These are phyloP conservation scores for Chiua virens DNA, from an alignment of 768 basidiomycete genomes.

Conservation along the genomic window DNA sequence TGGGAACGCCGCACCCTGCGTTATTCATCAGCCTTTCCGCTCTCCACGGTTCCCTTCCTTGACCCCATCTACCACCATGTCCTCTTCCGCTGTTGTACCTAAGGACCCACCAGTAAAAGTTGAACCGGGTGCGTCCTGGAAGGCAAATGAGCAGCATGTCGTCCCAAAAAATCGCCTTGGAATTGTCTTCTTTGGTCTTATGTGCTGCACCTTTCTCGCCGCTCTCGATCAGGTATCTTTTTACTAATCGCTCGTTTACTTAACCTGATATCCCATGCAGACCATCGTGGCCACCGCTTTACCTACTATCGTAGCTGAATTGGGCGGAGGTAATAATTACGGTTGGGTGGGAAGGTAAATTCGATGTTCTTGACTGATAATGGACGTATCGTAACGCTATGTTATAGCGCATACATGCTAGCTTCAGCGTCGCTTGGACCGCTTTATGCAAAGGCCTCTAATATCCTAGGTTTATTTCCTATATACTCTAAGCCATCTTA, in stretches of 20 bases:
- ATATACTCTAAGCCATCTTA: not conserved
- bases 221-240: constrained; percentile 46
- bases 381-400: not conserved
- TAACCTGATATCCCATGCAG: constrained; percentile 18
- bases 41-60: not conserved
- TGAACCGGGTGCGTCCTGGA: constrained; percentile 38
- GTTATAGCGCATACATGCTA: constrained; percentile 50
- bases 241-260: not conserved
- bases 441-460: constrained; percentile 48
- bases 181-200: constrained; percentile 45
- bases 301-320: constrained; percentile 47
- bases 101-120: constrained; percentile 3
- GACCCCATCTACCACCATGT: constrained; percentile 1
- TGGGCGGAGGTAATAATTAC: constrained; percentile 46
- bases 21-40: not conserved
- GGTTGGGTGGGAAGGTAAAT: constrained; percentile 52
- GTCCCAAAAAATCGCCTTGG: constrained; percentile 44
- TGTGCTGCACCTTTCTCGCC: constrained; percentile 44
- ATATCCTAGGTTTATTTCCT: constrained; percentile 37
- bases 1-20: constrained; percentile 2
- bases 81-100: not conserved
- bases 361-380: too few relatives aligned
- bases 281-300: constrained; percentile 50
- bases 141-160: constrained; percentile 39
- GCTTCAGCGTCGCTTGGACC: constrained; percentile 42